A percentile compares a stretch with the other conserved stretches of the same genome.
These are phyloP conservation scores for Oryza officinalis DNA, from an alignment of 176 grass and related monocot genomes.

Conservation along the genomic window DNA sequence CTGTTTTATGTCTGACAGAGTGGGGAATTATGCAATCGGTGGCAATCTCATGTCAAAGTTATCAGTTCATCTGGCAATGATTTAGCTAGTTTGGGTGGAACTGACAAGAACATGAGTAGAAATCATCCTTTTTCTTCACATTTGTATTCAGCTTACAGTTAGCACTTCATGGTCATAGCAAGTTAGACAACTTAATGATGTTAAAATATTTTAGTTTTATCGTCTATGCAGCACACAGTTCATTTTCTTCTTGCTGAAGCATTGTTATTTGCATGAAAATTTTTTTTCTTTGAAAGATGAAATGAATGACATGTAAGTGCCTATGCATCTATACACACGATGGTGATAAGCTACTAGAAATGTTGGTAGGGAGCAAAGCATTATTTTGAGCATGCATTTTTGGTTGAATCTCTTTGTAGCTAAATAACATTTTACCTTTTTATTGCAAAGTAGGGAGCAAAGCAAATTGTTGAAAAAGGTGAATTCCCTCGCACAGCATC, in stretches of 20 bases:
- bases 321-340: background rate
- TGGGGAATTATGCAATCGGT: background rate
- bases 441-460: conserved; percentile 65
- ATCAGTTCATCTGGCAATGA: background rate
- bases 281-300: background rate
- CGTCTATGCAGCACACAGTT: background rate
- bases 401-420: background rate
- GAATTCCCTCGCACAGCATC: conserved; percentile 62
- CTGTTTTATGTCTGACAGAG: background rate
- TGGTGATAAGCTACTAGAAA: background rate
- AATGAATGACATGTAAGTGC: background rate
- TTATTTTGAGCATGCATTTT: background rate
- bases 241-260: background rate
- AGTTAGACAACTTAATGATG: conserved; percentile 2
- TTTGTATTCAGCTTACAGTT: background rate
- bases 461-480: conserved; percentile 61
- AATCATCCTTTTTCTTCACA: background rate
- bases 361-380: background rate
- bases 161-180: background rate
- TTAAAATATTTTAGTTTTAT: background rate
- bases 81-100: background rate
- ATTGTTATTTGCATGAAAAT: background rate
- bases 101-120: background rate
- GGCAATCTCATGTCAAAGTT: background rate
- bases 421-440: background rate